Evolutionary conservation across 768 basidiomycete species (phyloP).

Genomic region (Russula brevipes): DNA sequence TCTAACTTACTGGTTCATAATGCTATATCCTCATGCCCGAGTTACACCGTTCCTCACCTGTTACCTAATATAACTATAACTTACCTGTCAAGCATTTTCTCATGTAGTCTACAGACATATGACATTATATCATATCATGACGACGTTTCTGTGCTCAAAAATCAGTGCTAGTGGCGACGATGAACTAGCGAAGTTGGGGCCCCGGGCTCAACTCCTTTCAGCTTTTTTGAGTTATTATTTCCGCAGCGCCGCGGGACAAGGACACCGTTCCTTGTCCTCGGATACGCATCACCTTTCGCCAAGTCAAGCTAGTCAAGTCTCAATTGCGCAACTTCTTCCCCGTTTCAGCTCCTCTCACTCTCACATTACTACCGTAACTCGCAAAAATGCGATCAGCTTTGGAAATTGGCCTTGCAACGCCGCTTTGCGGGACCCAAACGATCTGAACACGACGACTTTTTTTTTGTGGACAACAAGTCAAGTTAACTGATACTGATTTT

Average conservation of each 20-base stretch:
- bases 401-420: too few species aligned
- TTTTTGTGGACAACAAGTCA: too few species aligned
- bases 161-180: not conserved
- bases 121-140: not conserved
- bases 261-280: not conserved
- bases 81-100: not conserved
- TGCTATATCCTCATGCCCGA: not conserved
- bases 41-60: not conserved
- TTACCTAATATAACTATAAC: not conserved
- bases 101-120: not conserved
- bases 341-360: not conserved
- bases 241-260: not conserved
- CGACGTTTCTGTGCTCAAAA: not conserved
- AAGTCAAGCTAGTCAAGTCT: not conserved
- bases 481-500: too few species aligned
- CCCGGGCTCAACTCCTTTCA: too few species aligned
- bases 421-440: too few species aligned
- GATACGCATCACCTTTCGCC: not conserved
- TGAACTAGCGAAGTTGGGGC: not conserved
- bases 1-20: not conserved
- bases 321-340: too few species aligned
- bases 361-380: too few species aligned
- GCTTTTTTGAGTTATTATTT: too few species aligned
- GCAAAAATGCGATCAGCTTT: too few species aligned
- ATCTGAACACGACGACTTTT: too few species aligned